phyloP scores from a whole-genome alignment of 768 basidiomycete genomes.

The Leccinum obscurum region DNA sequence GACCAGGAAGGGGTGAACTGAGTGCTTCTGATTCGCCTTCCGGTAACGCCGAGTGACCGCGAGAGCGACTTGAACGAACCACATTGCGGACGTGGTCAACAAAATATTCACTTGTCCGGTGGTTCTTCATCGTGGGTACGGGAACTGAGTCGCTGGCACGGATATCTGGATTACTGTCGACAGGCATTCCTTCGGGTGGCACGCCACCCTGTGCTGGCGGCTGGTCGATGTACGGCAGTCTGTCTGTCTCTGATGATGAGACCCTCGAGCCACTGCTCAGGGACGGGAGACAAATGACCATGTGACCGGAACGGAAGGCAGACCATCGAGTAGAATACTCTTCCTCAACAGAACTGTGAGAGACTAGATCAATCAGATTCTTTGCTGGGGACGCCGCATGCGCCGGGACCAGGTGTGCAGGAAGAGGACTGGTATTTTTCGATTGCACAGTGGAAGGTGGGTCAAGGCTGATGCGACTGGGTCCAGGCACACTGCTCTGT shows the following conservation, averaged over 20 bases:
- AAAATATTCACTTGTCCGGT: background rate
- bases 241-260: background rate
- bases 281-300: constrained; percentile 16
- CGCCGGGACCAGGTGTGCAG: background rate
- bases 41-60: background rate
- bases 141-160: background rate
- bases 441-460: background rate
- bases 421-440: background rate
- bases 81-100: background rate
- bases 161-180: background rate
- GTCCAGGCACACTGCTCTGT: constrained; percentile 13
- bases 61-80: background rate
- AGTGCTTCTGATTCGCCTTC: background rate
- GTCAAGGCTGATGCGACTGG: constrained; percentile 6
- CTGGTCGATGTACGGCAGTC: background rate
- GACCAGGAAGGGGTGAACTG: background rate
- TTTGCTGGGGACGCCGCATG: background rate
- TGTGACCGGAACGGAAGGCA: constrained; percentile 28
- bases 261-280: background rate
- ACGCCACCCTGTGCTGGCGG: background rate
- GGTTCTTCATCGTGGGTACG: background rate
- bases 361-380: constrained; percentile 9
- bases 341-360: background rate
- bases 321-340: constrained; percentile 18
- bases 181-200: background rate